These are phyloP conservation scores for Bonia amplexicaulis DNA, from an alignment of 176 grass and related monocot species.

Conservation along the genomic window DNA sequence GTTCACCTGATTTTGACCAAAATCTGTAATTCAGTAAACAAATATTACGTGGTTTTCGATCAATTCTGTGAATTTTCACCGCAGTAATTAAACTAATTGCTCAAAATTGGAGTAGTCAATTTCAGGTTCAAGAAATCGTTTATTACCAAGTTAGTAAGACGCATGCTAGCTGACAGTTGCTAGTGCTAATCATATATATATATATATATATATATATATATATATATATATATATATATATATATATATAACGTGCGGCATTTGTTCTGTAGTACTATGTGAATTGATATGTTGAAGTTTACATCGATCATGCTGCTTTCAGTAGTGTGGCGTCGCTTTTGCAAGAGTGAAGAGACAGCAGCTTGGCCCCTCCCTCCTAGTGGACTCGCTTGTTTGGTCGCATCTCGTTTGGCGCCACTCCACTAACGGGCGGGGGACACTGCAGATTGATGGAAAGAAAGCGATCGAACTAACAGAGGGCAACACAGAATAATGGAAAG, in stretches of 20 bases:
- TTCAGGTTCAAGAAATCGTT: not conserved
- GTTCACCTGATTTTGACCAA: too few species aligned
- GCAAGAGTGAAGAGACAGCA: conserved; percentile 23
- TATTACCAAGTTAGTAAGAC: not conserved
- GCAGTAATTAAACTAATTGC: not conserved
- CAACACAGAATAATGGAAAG: not conserved
- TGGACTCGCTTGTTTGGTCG: conserved; percentile 39
- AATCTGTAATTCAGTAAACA: too few species aligned
- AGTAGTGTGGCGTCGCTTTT: conserved; percentile 18
- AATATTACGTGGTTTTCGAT: too few species aligned
- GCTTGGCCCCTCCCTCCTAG: not conserved
- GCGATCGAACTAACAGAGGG: not conserved
- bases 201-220: too few species aligned
- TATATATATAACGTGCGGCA: not conserved
- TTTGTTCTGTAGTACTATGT: not conserved
- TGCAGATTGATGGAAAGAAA: conserved; percentile 25
- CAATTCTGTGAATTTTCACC: not conserved
- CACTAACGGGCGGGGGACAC: conserved; percentile 17
- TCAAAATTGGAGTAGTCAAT: not conserved
- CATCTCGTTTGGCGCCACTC: conserved; percentile 43
- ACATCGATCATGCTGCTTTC: conserved; percentile 4
- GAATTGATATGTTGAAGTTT: conserved; percentile 1
- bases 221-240: too few species aligned
- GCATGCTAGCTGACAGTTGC: not conserved
- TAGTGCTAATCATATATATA: not conserved